Evolutionary conservation across 2,329 filamentous ascomycete genomes (phyloP).

Genomic region (Trichothecium roseum): DNA sequence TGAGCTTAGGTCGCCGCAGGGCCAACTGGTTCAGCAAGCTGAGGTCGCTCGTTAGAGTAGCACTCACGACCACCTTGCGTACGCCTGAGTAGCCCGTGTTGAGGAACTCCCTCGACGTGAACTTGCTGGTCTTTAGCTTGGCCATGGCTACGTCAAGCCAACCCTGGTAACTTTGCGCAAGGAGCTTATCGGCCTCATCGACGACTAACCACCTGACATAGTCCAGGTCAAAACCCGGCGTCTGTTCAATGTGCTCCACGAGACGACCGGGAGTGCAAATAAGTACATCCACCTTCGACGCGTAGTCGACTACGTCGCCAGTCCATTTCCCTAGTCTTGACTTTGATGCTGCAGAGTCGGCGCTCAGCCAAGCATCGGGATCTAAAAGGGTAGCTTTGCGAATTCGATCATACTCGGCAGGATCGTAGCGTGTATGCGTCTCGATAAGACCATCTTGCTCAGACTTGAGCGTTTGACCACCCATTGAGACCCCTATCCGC

Average conservation of each 20-base stretch:
- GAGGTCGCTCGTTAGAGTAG: slow-evolving; percentile 83
- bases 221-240: slow-evolving; percentile 69
- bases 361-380: slow-evolving; percentile 7
- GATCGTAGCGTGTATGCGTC: slow-evolving; percentile 50
- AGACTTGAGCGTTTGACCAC: slow-evolving; percentile 63
- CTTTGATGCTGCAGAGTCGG: slow-evolving; percentile 10
- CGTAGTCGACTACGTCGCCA: slow-evolving; percentile 49
- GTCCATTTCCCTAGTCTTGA: slow-evolving; percentile 23
- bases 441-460: slow-evolving; percentile 43
- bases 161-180: slow-evolving; percentile 87
- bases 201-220: slow-evolving; percentile 81
- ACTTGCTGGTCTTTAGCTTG: slow-evolving; percentile 37
- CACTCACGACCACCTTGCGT: slow-evolving; percentile 78
- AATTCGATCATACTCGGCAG: slow-evolving; percentile 32
- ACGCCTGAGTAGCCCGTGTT: slow-evolving; percentile 44
- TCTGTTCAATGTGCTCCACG: slow-evolving; percentile 81
- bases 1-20: slow-evolving; percentile 62
- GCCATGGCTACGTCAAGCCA: slow-evolving; percentile 71
- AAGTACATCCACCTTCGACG: slow-evolving; percentile 73
- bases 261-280: slow-evolving; percentile 87
- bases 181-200: slow-evolving; percentile 85
- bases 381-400: slow-evolving; percentile 4
- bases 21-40: slow-evolving; percentile 67
- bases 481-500: slow-evolving; percentile 72
- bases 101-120: slow-evolving; percentile 41